Percentiles rank a stretch among this genome's conserved stretches.
Evolutionary conservation across 352 stramenopile species (phyloP).

Genomic region (Blastocystis sp.): DNA sequence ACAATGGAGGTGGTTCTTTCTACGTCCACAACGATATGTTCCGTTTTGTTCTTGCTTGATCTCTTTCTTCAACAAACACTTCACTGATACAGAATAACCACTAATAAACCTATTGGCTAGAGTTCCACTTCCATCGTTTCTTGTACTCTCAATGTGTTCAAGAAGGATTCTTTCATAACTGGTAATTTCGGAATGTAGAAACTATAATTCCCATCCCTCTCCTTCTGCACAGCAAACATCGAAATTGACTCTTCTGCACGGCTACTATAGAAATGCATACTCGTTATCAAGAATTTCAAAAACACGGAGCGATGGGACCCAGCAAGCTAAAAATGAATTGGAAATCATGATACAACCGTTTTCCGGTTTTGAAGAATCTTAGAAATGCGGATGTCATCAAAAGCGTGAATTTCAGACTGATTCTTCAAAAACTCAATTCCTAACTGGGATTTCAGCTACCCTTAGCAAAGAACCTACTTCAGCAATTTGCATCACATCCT

Average conservation of each 20-base stretch:
- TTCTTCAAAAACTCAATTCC: slow-evolving; percentile 19
- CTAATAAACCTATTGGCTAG: neutral
- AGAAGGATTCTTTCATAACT: neutral
- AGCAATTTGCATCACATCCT: neutral
- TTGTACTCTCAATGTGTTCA: neutral
- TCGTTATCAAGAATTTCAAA: slow-evolving; percentile 32
- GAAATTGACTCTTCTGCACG: neutral
- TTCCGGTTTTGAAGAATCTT: slow-evolving; percentile 17
- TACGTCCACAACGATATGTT: slow-evolving; percentile 63
- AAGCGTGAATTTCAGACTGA: neutral
- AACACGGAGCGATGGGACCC: slow-evolving; percentile 5
- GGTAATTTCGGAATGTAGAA: neutral
- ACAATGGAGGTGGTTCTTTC: slow-evolving; percentile 18
- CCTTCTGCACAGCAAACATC: neutral
- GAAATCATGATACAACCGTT: neutral
- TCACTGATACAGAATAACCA: neutral
- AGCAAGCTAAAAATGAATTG: neutral
- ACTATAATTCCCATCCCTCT: neutral
- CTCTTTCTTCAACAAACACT: slow-evolving; percentile 2
- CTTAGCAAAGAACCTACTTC: neutral
- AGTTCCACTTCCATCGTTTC: neutral
- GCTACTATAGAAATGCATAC: neutral
- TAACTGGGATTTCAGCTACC: neutral
- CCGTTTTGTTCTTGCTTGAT: slow-evolving; percentile 44
- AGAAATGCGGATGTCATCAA: slow-evolving; percentile 10